Percentiles rank a stretch among this genome's conserved stretches.
Evolutionary conservation across 2,329 filamentous ascomycete species (phyloP).

Genomic region (Mariannaea elegans): DNA sequence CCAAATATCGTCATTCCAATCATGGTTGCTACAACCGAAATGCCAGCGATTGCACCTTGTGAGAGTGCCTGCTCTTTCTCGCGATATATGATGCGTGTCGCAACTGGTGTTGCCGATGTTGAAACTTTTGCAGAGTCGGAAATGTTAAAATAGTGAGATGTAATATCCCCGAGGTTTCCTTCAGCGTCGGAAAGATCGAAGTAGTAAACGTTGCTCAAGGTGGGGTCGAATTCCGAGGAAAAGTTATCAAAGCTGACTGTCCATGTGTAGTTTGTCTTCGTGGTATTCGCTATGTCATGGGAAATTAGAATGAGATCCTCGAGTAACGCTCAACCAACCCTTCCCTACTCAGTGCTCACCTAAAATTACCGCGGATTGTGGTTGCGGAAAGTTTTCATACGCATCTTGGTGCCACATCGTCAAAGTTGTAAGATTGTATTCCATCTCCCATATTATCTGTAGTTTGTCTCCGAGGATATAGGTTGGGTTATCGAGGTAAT

Average conservation of each 20-base stretch:
- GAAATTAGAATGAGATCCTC: not conserved
- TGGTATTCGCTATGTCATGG: not conserved
- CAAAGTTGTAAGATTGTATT: constrained; percentile 3
- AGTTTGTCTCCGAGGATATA: not conserved
- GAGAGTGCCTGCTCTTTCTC: not conserved
- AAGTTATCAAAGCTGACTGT: constrained; percentile 10
- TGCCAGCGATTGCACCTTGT: not conserved
- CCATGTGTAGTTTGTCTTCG: not conserved
- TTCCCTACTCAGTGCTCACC: not conserved
- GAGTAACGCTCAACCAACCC: not conserved
- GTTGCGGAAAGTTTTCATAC: not conserved
- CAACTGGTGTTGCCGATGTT: not conserved
- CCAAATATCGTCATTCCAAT: not conserved
- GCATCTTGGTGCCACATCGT: constrained; percentile 5
- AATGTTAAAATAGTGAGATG: constrained; percentile 15
- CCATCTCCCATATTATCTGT: constrained; percentile 12
- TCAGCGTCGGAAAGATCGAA: not conserved
- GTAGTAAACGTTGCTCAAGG: constrained; percentile 13
- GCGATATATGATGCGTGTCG: not conserved
- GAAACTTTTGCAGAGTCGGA: not conserved
- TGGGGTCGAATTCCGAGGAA: not conserved
- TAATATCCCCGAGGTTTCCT: not conserved
- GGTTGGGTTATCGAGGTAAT: constrained; percentile 9
- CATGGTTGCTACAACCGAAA: not conserved
- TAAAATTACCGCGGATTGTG: not conserved